Evolutionary conservation across 2,329 filamentous ascomycete genomes (phyloP).

Genomic region (Paramyrothecium sp.): DNA sequence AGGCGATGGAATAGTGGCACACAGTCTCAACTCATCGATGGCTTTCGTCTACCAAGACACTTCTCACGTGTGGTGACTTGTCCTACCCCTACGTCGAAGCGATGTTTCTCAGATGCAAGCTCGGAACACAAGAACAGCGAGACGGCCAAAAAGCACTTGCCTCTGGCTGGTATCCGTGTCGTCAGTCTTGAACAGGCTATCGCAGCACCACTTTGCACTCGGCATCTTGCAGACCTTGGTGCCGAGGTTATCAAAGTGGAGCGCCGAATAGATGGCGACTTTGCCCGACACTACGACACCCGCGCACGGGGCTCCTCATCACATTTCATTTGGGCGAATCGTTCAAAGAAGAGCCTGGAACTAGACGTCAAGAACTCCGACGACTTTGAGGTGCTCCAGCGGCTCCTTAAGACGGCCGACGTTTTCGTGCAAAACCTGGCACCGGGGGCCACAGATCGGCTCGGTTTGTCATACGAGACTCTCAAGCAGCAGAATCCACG

Average conservation of each 20-base stretch:
- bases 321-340: constrained; percentile 56
- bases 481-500: constrained; percentile 38
- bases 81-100: too few species aligned
- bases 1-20: too few species aligned
- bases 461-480: constrained; percentile 45
- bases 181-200: constrained; percentile 54
- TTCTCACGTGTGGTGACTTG: too few species aligned
- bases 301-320: constrained; percentile 48
- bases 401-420: constrained; percentile 42
- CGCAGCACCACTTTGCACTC: constrained; percentile 52
- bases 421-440: constrained; percentile 54
- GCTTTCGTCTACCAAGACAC: too few species aligned
- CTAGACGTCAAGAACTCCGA: constrained; percentile 44
- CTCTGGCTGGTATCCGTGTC: constrained; percentile 43
- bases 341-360: constrained; percentile 52
- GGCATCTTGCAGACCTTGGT: constrained; percentile 52
- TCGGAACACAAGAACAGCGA: too few species aligned
- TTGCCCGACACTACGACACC: constrained; percentile 49
- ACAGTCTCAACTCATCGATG: too few species aligned
- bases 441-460: constrained; percentile 44
- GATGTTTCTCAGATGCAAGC: too few species aligned
- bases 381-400: constrained; percentile 41
- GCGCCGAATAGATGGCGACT: constrained; percentile 49
- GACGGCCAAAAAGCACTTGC: constrained; percentile 1
- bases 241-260: constrained; percentile 56